Evolutionary conservation across 2,329 filamentous ascomycete genomes (phyloP).

Genomic region (Aotearoamyces nothofagi): DNA sequence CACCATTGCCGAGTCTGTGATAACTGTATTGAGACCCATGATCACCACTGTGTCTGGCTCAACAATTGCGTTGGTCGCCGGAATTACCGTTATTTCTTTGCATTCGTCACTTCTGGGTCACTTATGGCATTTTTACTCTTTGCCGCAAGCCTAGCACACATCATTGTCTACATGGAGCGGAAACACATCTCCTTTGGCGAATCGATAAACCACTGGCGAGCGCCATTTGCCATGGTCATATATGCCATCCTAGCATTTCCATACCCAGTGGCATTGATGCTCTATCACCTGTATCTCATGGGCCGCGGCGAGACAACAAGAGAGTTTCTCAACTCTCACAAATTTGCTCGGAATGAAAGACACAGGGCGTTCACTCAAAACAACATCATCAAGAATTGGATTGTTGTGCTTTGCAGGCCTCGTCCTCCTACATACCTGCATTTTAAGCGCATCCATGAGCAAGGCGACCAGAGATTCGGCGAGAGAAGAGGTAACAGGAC

Average conservation of each 20-base stretch:
- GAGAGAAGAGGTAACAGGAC: constrained; percentile 34
- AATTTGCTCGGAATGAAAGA: constrained; percentile 82
- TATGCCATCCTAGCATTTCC: constrained; percentile 60
- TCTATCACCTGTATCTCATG: constrained; percentile 86
- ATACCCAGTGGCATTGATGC: constrained; percentile 72
- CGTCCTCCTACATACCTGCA: constrained; percentile 76
- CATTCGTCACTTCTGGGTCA: constrained; percentile 71
- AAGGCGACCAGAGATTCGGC: constrained; percentile 76
- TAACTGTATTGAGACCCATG: constrained; percentile 92
- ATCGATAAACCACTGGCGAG: constrained; percentile 55
- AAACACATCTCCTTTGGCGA: constrained; percentile 51
- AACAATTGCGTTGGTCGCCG: constrained; percentile 96
- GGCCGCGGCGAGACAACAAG: constrained; percentile 85
- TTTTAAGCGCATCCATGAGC: constrained; percentile 64
- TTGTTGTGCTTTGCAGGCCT: constrained; percentile 67
- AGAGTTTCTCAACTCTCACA: constrained; percentile 92
- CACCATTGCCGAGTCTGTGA: constrained; percentile 96
- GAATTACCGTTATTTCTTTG: constrained; percentile 97
- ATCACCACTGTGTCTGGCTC: constrained; percentile 97
- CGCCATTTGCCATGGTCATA: constrained; percentile 79
- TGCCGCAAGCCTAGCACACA: constrained; percentile 64
- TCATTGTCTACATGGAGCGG: constrained; percentile 54
- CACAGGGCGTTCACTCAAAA: constrained; percentile 82
- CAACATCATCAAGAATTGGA: constrained; percentile 61
- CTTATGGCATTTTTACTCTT: constrained; percentile 64